Evolutionary conservation across 148 eudicot species (phyloP), one percentile per base, ranked within the genome.

Genomic region (Dianthus caryophyllus): DNA sequence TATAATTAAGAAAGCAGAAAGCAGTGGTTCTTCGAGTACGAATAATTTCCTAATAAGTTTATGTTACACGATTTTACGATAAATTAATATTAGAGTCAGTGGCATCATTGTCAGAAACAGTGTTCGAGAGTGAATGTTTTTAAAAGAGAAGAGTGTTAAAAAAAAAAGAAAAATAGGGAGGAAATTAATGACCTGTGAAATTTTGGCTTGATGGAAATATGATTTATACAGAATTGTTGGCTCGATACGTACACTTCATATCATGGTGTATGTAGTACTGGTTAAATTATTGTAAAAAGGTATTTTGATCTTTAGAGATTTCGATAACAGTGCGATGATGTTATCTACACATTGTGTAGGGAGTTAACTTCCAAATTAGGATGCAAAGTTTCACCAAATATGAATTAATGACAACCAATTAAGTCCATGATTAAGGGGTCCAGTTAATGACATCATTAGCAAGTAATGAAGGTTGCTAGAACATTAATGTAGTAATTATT

Each of bases 361-460:
- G 66, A 27, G 54, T 73, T 36, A 29, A 56, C 53, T 41, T 11
- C 50, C 67, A 74, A 61, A 62, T 49, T 52, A 68, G 51, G 66
- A 53, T 43, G 31, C 15, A 9, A 30, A 58, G 62, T 58, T 58
- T 30, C 70, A 47, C 68, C 68, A 68, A 33, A 26, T 18, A 30
- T 30, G 57, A 74, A 68, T 61, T n/a, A 56, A 53, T 51, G 43
- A 62, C 33, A 43, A 31, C 24, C 16, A 43, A n/a, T n/a, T n/a
- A 62, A 63, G 36, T 54, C 65, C 73, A 74, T 74, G 43, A 75
- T 75, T 69, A 75, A 33, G 56, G 58, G 51, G 59, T 54, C 68
- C 58, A 47, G 46, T 69, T 68, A 64, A 68, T 49, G 33, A 27
- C 47, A 58, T 64, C 47, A 66, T 70, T 75, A 69, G 70, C 74